Evolutionary conservation across 176 grass and related monocot species (phyloP), one percentile per base, ranked within the genome.

Genomic region (Cenchrus purpureus): DNA sequence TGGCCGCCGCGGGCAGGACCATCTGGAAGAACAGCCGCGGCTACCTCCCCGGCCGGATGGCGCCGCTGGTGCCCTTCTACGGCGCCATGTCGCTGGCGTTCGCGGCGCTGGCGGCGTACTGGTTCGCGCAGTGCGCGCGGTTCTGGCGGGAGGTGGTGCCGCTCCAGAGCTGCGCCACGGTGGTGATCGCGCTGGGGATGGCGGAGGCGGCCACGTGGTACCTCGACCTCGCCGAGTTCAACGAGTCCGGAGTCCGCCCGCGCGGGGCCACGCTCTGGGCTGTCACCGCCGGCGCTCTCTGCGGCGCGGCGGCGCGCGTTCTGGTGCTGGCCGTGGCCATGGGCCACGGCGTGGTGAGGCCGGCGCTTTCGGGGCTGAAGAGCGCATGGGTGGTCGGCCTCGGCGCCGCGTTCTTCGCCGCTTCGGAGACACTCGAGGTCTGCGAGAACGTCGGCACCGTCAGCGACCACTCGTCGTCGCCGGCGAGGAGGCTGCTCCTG

Each of bases 31-130:
- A 94, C 79, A 87, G 76, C 28, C 79, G 70, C 29, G 92, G 90
- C 15, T 97, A 97, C 79, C 90, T 97, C 19, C 94, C 94, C 19
- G 94, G 92, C 5, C 77, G 92, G 71, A 97, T 97, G 92, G 91
- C 89, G 3, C 94, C 92, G 11, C 90, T 97, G 8, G 48, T 87
- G 83, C 85, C 88, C 31, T 94, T 97, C 81, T 94, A 94, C 76
- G 92, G 94, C 10, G 48, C 34, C 67, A 88, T 92, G 83, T 97
- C 94, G 58, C 84, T 97, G 46, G 92, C 94, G 45, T 94, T 92
- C 87, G 87, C 87, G 8, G 71, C 84, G 20, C 89, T 97, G 13
- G 92, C 91, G 16, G 62, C 85, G 20, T 88, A 61, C 49, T 97
- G 92, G 94, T 94, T 94, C 87, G 73, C 73, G 54, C 83, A 90